A percentile compares a stretch with the other conserved stretches of the same genome.
Evolutionary conservation across 108 stramenopile genomes (phyloP).

Genomic region (Mediolabrus comicus): DNA sequence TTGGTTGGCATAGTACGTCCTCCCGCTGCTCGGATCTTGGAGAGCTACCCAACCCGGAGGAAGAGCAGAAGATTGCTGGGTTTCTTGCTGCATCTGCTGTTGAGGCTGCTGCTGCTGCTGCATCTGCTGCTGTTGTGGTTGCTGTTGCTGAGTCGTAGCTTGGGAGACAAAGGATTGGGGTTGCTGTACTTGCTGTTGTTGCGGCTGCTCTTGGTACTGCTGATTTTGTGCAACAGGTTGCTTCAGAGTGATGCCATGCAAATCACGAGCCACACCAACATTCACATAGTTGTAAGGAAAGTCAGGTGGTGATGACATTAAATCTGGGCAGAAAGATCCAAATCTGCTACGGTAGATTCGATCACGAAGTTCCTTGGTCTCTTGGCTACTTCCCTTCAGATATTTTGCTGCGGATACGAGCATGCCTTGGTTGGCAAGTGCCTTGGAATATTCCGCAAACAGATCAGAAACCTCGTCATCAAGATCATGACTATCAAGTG

Average conservation of each 20-base stretch:
- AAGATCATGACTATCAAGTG: conserved; percentile 53
- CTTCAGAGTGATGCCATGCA: conserved; percentile 42
- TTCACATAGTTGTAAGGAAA: conserved; percentile 67
- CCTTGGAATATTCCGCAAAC: conserved; percentile 84
- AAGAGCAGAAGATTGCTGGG: conserved; percentile 47
- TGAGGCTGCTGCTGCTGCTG: conserved; percentile 40
- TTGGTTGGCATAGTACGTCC: conserved; percentile 72
- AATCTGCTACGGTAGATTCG: conserved; percentile 70
- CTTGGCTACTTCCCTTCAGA: conserved; percentile 49
- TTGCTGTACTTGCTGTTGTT: conserved; percentile 20
- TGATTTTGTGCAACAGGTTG: conserved; percentile 16
- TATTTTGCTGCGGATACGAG: conserved; percentile 88
- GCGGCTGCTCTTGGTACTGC: neutral
- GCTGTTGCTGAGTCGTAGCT: conserved; percentile 10
- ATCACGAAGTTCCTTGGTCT: conserved; percentile 68
- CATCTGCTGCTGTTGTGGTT: conserved; percentile 56
- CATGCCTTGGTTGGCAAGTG: conserved; percentile 91
- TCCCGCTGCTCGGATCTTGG: conserved; percentile 72
- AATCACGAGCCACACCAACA: conserved; percentile 55
- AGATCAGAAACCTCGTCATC: conserved; percentile 66
- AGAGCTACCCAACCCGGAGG: conserved; percentile 80
- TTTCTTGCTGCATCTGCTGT: conserved; percentile 31
- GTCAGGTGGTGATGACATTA: conserved; percentile 69
- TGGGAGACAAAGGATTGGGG: conserved; percentile 17
- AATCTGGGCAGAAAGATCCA: conserved; percentile 54